Base-by-base conservation (phyloP, 1,284 basidiomycete species). In the Apiotrichum siamense region DNA sequence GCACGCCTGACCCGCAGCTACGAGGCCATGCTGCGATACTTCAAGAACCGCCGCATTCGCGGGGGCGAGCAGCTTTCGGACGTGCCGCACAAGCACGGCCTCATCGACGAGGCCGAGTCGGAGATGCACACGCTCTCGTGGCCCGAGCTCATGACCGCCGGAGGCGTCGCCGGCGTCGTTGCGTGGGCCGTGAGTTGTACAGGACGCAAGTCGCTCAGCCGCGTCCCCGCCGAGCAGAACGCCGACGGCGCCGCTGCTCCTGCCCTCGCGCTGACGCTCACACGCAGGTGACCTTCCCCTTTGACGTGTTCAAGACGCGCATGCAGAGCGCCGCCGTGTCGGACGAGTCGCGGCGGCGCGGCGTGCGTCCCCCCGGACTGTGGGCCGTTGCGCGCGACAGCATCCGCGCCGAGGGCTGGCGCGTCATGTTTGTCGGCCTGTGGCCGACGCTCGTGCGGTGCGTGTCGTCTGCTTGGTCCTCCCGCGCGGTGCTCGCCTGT, bases 271-370 rank as follows among this genome's bases (percentile, higher is more conserved):
- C n/a, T n/a, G n/a, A n/a, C n/a, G 20, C 43, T 44, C 11, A 35
- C 43, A 10, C 20, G 3, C 52, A 73, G 68, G 78, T 77, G 2
- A 90, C 87, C 0, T 90, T 92, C 72, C 86, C 87, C 1, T 77
- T 90, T 49, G 88, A 92, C 63, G 85, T 90, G 6, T 78, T 91
- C 58, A 92, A 92, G 75, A 91, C 89, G 7, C 81, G 88, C 2
- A 81, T 91, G 62, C 88, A 93, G 69, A 80, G 60, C 18, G 83
- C 66, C 73, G 78, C 17, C 79, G 77, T 29, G 81, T 79, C 9
- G 62, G 75, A 81, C 52, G 38, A 83, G 83, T 26, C 26, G 26
- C 62, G 21, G 47, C 12, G 25, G 20, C 26, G 26, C 26, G 41
- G 41, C 29, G 18, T 18, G 11, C 50, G 47, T 36, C 43, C 39